A percentile compares a stretch with the other conserved stretches of the same genome.
These are phyloP conservation scores for Colletotrichum tropicicola DNA, from an alignment of 2,329 filamentous ascomycete genomes.

Conservation along the genomic window DNA sequence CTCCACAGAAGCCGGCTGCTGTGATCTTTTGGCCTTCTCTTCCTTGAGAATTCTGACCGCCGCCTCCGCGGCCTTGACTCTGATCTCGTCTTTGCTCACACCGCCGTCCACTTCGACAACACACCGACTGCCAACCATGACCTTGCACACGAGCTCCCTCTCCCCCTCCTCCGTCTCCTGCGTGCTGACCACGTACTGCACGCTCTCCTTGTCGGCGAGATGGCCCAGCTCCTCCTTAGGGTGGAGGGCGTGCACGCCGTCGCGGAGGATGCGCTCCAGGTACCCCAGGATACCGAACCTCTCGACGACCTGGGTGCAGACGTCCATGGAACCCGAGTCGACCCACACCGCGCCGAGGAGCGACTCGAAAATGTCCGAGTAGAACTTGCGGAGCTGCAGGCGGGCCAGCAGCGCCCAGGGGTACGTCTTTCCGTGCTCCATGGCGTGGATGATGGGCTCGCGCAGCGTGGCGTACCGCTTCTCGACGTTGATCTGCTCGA, in stretches of 20 bases:
- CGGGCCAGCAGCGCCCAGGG: slow-evolving; percentile 80
- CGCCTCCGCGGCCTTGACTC: slow-evolving; percentile 62
- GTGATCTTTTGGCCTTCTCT: neutral
- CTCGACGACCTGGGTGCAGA: slow-evolving; percentile 69
- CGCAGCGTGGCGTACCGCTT: slow-evolving; percentile 58
- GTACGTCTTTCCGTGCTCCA: slow-evolving; percentile 64
- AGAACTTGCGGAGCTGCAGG: slow-evolving; percentile 77
- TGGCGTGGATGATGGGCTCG: slow-evolving; percentile 54
- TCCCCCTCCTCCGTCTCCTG: slow-evolving; percentile 32
- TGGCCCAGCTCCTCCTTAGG: slow-evolving; percentile 76
- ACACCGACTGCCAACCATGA: slow-evolving; percentile 57
- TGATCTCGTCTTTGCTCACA: slow-evolving; percentile 59
- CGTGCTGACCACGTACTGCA: slow-evolving; percentile 60
- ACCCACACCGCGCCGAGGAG: slow-evolving; percentile 85
- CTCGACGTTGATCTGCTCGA: slow-evolving; percentile 53
- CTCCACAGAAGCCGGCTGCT: neutral
- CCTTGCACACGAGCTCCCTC: slow-evolving; percentile 51
- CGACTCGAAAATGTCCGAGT: slow-evolving; percentile 85
- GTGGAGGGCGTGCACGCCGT: slow-evolving; percentile 65
- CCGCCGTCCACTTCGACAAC: slow-evolving; percentile 57
- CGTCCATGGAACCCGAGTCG: slow-evolving; percentile 72
- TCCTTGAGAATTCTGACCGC: slow-evolving; percentile 51
- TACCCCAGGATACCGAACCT: slow-evolving; percentile 72
- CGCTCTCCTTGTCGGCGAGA: slow-evolving; percentile 58
- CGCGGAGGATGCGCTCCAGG: slow-evolving; percentile 68